phyloP scores from a whole-genome alignment of 345 rosid genomes.

The sweet orange (Citrus sinensis) region DVS_A1.0 CM039163.1:14371501-14372000 shows the following conservation, averaged over 20 bases:
- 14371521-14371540: neutral
- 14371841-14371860: too few relatives aligned
- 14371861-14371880: too few relatives aligned
- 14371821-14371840: too few relatives aligned
- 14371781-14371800: neutral
- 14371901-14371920: too few relatives aligned
- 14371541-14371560: neutral
- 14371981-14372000: constrained; percentile 26
- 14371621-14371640: neutral
- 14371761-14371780: neutral
- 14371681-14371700: constrained; percentile 12
- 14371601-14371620: neutral
- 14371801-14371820: too few relatives aligned
- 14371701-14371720: constrained; percentile 19
- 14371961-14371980: neutral
- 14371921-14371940: too few relatives aligned
- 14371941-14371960: neutral
- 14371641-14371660: neutral
- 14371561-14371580: neutral
- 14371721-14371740: neutral
- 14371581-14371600: neutral
- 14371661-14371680: constrained; percentile 20
- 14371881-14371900: neutral
- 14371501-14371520: constrained; percentile 15
- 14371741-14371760: too few relatives aligned